A percentile compares a stretch with the other conserved stretches of the same genome.
Conservation (phyloP, 805 yeast species). For the Sugiyamaella lignohabitans region DNA sequence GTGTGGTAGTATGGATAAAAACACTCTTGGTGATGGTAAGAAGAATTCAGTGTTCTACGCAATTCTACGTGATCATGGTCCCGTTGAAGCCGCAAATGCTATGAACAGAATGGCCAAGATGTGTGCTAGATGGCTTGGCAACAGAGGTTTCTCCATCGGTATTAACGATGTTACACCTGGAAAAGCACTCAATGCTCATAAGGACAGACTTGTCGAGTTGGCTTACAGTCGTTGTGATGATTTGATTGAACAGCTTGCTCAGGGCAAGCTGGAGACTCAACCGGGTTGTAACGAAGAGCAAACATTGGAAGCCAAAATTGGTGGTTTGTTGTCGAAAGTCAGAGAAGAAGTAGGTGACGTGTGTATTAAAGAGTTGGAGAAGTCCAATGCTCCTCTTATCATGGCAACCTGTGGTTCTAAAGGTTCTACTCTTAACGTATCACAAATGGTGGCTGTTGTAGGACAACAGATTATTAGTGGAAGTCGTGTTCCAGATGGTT, state of each 20-base stretch:
- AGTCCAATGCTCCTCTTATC: constrained; percentile 89
- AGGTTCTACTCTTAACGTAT: constrained; percentile 95
- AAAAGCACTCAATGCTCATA: constrained; percentile 59
- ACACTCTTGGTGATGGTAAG: constrained; percentile 95
- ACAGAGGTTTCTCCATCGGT: constrained; percentile 95
- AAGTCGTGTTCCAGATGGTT: constrained; percentile 99
- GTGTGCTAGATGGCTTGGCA: constrained; percentile 91
- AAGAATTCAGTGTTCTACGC: constrained; percentile 95
- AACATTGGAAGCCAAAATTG: constrained; percentile 94
- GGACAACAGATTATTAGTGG: constrained; percentile 99
- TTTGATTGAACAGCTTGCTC: constrained; percentile 65
- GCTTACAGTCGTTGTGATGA: constrained; percentile 92
- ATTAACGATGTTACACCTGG: constrained; percentile 97
- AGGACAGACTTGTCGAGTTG: constrained; percentile 81
- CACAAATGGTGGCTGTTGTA: constrained; percentile 99
- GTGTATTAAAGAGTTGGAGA: constrained; percentile 85
- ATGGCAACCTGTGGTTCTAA: constrained; percentile 99
- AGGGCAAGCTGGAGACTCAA: constrained; percentile 91
- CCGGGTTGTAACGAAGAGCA: constrained; percentile 99
- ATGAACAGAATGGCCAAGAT: constrained; percentile 99
- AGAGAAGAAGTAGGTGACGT: constrained; percentile 99
- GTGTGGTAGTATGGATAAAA: constrained; percentile 95
- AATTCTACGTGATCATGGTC: constrained; percentile 92
- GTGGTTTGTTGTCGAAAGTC: constrained; percentile 91
- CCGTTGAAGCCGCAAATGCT: constrained; percentile 88